Evolutionary conservation across 176 grass and related monocot species (phyloP).

Genomic region (Phragmites australis): DNA sequence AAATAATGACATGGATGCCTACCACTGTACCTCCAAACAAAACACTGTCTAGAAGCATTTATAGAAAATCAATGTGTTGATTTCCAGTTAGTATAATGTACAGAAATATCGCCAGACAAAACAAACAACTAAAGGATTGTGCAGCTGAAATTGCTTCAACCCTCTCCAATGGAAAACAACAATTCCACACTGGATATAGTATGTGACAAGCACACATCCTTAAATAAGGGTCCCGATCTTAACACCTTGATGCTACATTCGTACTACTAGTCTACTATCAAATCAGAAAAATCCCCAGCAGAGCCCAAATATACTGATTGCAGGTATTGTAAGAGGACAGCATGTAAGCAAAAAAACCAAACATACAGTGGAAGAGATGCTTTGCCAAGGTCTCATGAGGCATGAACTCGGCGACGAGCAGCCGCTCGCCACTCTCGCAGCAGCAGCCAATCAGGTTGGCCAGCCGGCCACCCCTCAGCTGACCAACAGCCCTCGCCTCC

Average conservation of each 20-base stretch:
- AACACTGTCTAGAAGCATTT: conserved; percentile 3
- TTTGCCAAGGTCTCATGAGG: conserved; percentile 81
- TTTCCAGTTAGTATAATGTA: not conserved
- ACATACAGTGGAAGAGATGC: conserved; percentile 95
- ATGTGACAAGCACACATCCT: conserved; percentile 10
- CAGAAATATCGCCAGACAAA: conserved; percentile 7
- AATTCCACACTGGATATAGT: not conserved
- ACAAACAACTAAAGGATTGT: conserved; percentile 7
- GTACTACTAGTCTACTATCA: not conserved
- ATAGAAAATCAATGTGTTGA: not conserved
- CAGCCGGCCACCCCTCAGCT: conserved; percentile 68
- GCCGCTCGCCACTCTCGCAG: conserved; percentile 69
- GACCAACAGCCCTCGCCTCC: conserved; percentile 73
- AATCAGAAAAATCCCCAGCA: not conserved
- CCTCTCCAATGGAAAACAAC: not conserved
- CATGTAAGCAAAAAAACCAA: not conserved
- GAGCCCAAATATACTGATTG: not conserved
- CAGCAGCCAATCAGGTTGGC: conserved; percentile 82
- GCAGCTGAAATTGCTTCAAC: not conserved
- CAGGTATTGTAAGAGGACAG: not conserved
- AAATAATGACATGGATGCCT: not conserved
- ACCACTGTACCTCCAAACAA: not conserved
- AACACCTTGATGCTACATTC: not conserved
- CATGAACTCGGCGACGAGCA: conserved; percentile 85
- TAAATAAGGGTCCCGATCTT: conserved; percentile 17